Evolutionary conservation across 139 green algal species (phyloP).

Genomic region (Edaphochlamys debaryana): DNA sequence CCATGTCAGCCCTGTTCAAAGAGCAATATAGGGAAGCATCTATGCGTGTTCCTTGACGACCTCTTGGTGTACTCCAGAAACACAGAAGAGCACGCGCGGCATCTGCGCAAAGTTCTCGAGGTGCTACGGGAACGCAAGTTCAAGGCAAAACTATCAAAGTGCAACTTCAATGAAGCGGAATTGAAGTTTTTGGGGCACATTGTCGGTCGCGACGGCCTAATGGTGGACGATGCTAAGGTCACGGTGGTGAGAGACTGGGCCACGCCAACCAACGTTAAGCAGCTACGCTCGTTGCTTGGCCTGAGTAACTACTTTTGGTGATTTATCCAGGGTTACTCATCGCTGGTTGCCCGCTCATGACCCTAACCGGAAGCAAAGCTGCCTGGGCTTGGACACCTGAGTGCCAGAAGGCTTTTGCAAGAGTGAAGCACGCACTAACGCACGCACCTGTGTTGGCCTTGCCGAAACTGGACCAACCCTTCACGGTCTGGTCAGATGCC

Average conservation of each 20-base stretch:
- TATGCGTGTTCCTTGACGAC: slow-evolving; percentile 55
- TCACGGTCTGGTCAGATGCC: slow-evolving; percentile 44
- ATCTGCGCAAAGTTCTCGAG: slow-evolving; percentile 47
- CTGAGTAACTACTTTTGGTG: slow-evolving; percentile 21
- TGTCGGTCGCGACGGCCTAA: neutral
- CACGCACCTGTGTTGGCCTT: slow-evolving; percentile 37
- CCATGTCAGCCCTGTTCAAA: slow-evolving; percentile 16
- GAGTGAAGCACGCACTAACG: slow-evolving; percentile 25
- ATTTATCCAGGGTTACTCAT: slow-evolving; percentile 56
- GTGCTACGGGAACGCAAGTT: slow-evolving; percentile 50
- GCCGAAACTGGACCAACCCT: slow-evolving; percentile 22
- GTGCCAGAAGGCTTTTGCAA: neutral
- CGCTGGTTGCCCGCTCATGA: slow-evolving; percentile 50
- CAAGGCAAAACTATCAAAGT: slow-evolving; percentile 59
- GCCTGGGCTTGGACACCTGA: neutral
- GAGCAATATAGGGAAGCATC: too few species aligned
- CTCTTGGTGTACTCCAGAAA: slow-evolving; percentile 54
- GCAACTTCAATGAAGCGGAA: slow-evolving; percentile 33
- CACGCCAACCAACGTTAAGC: neutral
- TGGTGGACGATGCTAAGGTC: neutral
- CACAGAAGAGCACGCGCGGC: slow-evolving; percentile 48
- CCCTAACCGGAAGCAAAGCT: slow-evolving; percentile 9
- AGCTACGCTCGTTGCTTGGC: neutral
- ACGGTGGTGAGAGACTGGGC: neutral
- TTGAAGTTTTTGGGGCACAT: neutral